phyloP scores from a whole-genome alignment of 805 yeast species.

The Lachancea meyersii region DNA sequence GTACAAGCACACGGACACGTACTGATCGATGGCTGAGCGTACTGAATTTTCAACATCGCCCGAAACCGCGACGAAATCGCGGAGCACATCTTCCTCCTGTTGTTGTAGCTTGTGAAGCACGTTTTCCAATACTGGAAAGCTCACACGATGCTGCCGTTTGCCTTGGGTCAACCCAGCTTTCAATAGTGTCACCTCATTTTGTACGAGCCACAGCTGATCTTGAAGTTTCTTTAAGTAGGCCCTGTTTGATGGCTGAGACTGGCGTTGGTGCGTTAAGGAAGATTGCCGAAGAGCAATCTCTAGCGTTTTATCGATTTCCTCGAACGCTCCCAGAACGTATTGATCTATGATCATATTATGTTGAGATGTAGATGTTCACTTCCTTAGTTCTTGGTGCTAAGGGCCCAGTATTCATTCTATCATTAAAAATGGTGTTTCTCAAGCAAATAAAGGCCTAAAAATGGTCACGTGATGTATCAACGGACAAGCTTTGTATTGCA shows the following conservation, averaged over 20 bases:
- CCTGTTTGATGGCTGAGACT: constrained; percentile 1
- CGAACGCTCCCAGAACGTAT: constrained; percentile 13
- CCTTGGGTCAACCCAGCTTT: constrained; percentile 3
- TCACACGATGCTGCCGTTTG: not conserved
- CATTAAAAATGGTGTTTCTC: not conserved
- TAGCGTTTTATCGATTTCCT: constrained; percentile 11
- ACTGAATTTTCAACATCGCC: constrained; percentile 5
- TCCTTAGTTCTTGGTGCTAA: not conserved
- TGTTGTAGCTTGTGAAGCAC: constrained; percentile 9
- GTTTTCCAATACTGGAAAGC: constrained; percentile 1
- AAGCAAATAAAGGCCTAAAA: not conserved
- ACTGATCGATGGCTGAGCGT: constrained; percentile 10
- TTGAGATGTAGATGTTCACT: not conserved
- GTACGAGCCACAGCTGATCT: constrained; percentile 12
- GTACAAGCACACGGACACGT: constrained; percentile 20
- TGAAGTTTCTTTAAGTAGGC: constrained; percentile 13
- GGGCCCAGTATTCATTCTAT: not conserved
- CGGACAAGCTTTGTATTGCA: not conserved
- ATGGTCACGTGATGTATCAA: not conserved
- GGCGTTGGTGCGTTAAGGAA: constrained; percentile 7
- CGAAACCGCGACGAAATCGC: constrained; percentile 6
- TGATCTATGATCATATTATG: constrained; percentile 13
- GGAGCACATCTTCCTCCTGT: constrained; percentile 4
- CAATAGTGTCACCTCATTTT: constrained; percentile 6
- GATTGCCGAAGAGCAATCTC: constrained; percentile 13